phyloP scores from a whole-genome alignment of 345 rosid species.

The Iberis pinnata region DNA sequence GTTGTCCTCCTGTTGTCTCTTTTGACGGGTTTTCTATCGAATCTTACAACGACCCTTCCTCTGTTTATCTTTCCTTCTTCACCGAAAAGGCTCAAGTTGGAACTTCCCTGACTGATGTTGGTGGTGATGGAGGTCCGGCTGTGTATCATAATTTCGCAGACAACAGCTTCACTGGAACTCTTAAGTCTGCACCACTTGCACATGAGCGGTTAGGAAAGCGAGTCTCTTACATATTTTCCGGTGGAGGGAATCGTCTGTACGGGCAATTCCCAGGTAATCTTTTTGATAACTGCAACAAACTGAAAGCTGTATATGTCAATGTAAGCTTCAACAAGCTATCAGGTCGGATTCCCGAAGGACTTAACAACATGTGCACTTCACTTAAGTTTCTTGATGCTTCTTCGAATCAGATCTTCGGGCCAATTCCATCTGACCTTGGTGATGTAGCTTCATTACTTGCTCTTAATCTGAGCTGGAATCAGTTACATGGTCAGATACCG shows the following conservation, averaged over 20 bases:
- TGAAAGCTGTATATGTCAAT: slow-evolving; percentile 36
- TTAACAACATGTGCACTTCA: slow-evolving; percentile 41
- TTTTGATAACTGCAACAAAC: slow-evolving; percentile 41
- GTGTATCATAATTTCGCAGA: slow-evolving; percentile 64
- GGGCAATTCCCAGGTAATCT: slow-evolving; percentile 40
- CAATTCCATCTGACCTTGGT: slow-evolving; percentile 37
- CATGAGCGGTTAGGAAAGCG: slow-evolving; percentile 47
- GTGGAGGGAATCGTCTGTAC: slow-evolving; percentile 41
- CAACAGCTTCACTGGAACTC: slow-evolving; percentile 65
- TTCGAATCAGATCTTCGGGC: slow-evolving; percentile 43
- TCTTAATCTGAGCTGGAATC: slow-evolving; percentile 48
- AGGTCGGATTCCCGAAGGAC: slow-evolving; percentile 44
- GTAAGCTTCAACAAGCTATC: slow-evolving; percentile 46
- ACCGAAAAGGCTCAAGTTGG: slow-evolving; percentile 39
- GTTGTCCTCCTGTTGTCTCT: slow-evolving; percentile 43
- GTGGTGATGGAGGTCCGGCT: slow-evolving; percentile 35
- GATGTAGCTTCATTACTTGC: slow-evolving; percentile 39
- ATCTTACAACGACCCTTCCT: slow-evolving; percentile 30
- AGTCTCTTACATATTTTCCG: slow-evolving; percentile 46
- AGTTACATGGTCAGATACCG: slow-evolving; percentile 46
- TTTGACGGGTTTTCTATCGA: slow-evolving; percentile 25
- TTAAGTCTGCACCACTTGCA: slow-evolving; percentile 47
- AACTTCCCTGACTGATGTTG: slow-evolving; percentile 23
- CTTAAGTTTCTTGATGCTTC: slow-evolving; percentile 49
- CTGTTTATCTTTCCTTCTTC: slow-evolving; percentile 53